Percentiles rank a stretch among this genome's conserved stretches.
These are phyloP conservation scores for Talaromyces sp. DNA, from an alignment of 2,329 filamentous ascomycete genomes.

Conservation along the genomic window DNA sequence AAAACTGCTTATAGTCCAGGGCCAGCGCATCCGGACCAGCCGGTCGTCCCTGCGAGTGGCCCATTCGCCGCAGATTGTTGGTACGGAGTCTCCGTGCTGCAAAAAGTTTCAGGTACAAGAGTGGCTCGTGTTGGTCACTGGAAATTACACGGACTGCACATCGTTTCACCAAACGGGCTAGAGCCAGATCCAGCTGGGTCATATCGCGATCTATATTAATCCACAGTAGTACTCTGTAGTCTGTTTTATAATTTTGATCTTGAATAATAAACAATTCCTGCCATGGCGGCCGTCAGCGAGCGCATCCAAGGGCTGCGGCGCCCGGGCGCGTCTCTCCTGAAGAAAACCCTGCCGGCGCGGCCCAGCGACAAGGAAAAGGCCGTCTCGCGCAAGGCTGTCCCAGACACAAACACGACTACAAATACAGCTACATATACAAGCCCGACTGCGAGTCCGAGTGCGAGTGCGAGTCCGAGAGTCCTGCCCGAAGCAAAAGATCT, in stretches of 20 bases:
- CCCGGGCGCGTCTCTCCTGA: constrained; percentile 11
- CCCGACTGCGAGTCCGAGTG: not conserved
- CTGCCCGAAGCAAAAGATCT: not conserved
- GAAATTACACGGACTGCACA: not conserved
- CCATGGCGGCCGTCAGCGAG: constrained; percentile 9
- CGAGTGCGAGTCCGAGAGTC: not conserved
- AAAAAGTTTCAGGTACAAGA: no score
- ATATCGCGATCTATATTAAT: not conserved
- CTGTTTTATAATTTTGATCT: not conserved
- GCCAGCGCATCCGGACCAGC: no score
- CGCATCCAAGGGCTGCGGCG: constrained; percentile 12
- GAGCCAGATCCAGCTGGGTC: not conserved
- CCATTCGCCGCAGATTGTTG: no score
- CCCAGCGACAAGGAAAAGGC: constrained; percentile 8
- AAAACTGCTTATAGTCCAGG: no score
- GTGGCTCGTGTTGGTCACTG: no score
- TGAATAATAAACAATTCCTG: no score
- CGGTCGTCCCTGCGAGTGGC: no score
- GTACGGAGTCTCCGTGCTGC: no score
- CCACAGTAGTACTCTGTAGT: not conserved
- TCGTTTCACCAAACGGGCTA: not conserved
- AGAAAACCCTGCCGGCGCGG: constrained; percentile 6
- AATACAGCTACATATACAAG: not conserved
- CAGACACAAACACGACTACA: no score
- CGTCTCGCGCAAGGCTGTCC: constrained; percentile 6